These are phyloP conservation scores for Cotoneaster glaucophyllus DNA, from an alignment of 306 rosid genomes.

Conservation along the genomic window DNA sequence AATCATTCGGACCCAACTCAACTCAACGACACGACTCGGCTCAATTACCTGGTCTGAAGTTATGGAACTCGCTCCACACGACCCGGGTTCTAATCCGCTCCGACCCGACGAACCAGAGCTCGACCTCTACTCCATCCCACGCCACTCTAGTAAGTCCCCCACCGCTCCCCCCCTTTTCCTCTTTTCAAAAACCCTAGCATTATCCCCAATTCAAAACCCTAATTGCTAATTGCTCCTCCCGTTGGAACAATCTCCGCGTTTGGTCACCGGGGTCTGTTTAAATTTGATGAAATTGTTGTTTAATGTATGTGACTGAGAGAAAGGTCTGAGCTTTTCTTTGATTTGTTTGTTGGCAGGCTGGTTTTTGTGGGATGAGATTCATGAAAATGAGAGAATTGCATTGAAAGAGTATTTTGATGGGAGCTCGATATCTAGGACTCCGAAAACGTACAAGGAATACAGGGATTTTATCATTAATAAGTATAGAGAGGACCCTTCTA, in stretches of 20 bases:
- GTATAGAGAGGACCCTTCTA: slow-evolving; percentile 80
- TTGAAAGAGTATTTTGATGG: slow-evolving; percentile 72
- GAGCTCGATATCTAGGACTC: slow-evolving; percentile 63
- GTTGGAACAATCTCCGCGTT: not conserved
- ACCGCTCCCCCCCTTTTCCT: not conserved
- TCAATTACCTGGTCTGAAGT: slow-evolving; percentile 16
- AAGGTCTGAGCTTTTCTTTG: not conserved
- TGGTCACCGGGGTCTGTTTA: not conserved
- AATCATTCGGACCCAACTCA: not conserved
- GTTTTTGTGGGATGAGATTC: slow-evolving; percentile 93
- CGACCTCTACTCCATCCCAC: slow-evolving; percentile 91
- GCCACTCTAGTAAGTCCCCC: slow-evolving; percentile 64
- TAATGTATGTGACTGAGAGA: not conserved
- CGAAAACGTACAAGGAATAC: slow-evolving; percentile 71
- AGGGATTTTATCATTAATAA: slow-evolving; percentile 81
- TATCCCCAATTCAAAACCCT: slow-evolving; percentile 12
- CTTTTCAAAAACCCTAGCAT: not conserved
- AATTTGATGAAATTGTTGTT: not conserved
- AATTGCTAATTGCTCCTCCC: slow-evolving; percentile 6
- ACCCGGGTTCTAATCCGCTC: slow-evolving; percentile 42
- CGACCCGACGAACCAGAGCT: slow-evolving; percentile 69
- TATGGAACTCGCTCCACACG: slow-evolving; percentile 44
- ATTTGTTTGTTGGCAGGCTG: slow-evolving; percentile 46
- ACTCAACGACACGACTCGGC: slow-evolving; percentile 10
- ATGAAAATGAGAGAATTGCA: slow-evolving; percentile 55